Evolutionary conservation across 805 yeast genomes (phyloP), one percentile per base, ranked within the genome.

Genomic region (Tetrapisispora namnaoensis): DNA sequence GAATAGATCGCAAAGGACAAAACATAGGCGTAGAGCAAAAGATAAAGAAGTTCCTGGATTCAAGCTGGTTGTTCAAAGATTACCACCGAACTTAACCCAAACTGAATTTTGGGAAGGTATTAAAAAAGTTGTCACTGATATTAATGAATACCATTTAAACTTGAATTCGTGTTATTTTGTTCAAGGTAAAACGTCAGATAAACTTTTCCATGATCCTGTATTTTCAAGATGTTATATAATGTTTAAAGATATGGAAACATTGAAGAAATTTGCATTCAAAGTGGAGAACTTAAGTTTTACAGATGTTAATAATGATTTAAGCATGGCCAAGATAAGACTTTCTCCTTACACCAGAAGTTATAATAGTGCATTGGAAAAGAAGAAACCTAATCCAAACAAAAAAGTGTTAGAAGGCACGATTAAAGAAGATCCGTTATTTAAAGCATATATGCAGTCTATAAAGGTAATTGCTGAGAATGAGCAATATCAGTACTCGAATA

Each of bases 201-300:
- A 56, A 24, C 53, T 58, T 4, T 70, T 68, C 47, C 69, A 70
- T 41, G 60, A 59, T n/a, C 72, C 77, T 2, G 60, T 58, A 2
- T 69, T 59, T 50, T 69, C 78, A 7, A 62, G 79, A 40, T 73
- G 73, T 3, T 76, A 76, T 54, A 53, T 71, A 17, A 59, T 61
- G 17, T 72, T 76, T 49, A 62, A 64, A 37, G 55, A 56, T 8
- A 53, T 58, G 39, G 62, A 58, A 2, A 51, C 54, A 13, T 46
- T 73, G 24, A 58, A 59, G 22, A 55, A 56, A n/a, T 71, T 74
- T 53, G 57, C 59, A 16, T 44, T 48, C 24, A 60, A 53, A 11
- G 57, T 73, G 9, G 50, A 56, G 20, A 66, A 58, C 1, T 55
- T 66, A 35, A 56, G 42, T n/a, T 63, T 63, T 62, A 35, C 67